Percentiles rank a stretch among this genome's conserved stretches.
These are phyloP conservation scores for Pichia sp. DNA, from an alignment of 1,139 yeast genomes.

Conservation along the genomic window DNA sequence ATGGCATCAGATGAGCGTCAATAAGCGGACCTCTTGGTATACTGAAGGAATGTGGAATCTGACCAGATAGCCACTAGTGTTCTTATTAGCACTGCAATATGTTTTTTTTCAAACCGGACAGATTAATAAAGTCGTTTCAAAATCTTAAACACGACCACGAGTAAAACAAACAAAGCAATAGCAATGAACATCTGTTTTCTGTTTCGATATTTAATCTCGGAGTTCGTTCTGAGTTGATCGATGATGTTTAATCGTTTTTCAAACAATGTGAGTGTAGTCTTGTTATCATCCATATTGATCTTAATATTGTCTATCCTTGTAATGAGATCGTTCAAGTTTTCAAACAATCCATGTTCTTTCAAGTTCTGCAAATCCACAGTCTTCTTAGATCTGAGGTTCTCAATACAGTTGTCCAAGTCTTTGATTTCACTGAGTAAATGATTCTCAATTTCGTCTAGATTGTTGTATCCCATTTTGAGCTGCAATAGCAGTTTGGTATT, in stretches of 20 bases:
- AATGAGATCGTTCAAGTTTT: constrained; percentile 20
- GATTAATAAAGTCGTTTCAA: background rate
- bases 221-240: constrained; percentile 13
- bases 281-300: constrained; percentile 13
- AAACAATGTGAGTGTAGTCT: constrained; percentile 16
- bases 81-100: no score
- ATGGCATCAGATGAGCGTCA: no score
- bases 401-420: constrained; percentile 13
- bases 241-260: constrained; percentile 15
- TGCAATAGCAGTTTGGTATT: constrained; percentile 16
- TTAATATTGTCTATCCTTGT: constrained; percentile 18
- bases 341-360: constrained; percentile 16
- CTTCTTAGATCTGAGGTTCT: constrained; percentile 13
- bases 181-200: constrained; percentile 8
- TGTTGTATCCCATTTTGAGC: constrained; percentile 12
- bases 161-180: background rate
- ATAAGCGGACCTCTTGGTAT: no score
- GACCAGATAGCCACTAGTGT: no score
- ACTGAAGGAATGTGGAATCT: no score
- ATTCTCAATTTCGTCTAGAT: constrained; percentile 13
- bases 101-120: no score
- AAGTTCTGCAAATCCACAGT: constrained; percentile 12
- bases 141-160: background rate
- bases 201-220: constrained; percentile 11
- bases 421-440: constrained; percentile 12